Conservation (phyloP, 1,284 basidiomycete genomes). For the Austroboletus niveus region DNA sequence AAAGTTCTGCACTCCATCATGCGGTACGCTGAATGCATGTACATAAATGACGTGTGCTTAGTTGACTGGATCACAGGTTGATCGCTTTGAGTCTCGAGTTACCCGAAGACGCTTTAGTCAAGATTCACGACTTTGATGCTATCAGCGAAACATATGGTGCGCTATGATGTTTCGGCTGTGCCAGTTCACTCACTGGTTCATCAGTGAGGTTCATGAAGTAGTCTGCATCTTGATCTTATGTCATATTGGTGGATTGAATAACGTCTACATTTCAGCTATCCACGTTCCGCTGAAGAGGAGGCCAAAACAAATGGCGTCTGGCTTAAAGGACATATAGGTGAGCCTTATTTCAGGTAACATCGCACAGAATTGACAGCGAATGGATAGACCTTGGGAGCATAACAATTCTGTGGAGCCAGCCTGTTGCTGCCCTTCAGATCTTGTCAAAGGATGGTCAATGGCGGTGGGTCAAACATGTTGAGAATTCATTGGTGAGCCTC, state of each 20-base stretch:
- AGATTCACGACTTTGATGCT: slow-evolving; percentile 48
- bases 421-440: slow-evolving; percentile 59
- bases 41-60: neutral
- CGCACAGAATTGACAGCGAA: neutral
- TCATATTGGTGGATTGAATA: neutral
- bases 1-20: slow-evolving; percentile 50
- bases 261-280: slow-evolving; percentile 32
- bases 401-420: slow-evolving; percentile 60
- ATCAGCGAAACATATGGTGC: slow-evolving; percentile 47
- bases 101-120: slow-evolving; percentile 52
- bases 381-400: slow-evolving; percentile 55
- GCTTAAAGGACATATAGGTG: slow-evolving; percentile 64
- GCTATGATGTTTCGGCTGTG: neutral
- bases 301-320: slow-evolving; percentile 52
- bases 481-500: slow-evolving; percentile 51
- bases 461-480: slow-evolving; percentile 59
- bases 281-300: slow-evolving; percentile 53
- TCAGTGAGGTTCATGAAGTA: slow-evolving; percentile 49
- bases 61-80: slow-evolving; percentile 35
- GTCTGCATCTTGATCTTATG: slow-evolving; percentile 19
- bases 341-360: neutral
- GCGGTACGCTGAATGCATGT: slow-evolving; percentile 31
- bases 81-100: slow-evolving; percentile 59
- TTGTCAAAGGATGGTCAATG: slow-evolving; percentile 49
- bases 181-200: slow-evolving; percentile 13